Percentiles rank a stretch among this genome's conserved stretches.
Conservation (phyloP, 495 filamentous ascomycete genomes). For the Tuber microsphaerosporum region DNA sequence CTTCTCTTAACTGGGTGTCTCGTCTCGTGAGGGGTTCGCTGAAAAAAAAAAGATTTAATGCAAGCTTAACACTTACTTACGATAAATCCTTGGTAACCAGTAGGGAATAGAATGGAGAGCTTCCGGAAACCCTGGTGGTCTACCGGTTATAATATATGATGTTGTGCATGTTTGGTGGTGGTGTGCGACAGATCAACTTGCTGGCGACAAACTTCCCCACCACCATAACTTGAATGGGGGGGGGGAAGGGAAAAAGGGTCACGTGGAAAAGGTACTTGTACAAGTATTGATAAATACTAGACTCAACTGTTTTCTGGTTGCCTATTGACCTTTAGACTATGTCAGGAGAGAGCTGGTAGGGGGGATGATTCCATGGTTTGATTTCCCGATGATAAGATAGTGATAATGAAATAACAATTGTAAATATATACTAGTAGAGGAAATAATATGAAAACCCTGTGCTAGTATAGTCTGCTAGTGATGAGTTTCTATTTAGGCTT, state of each 20-base stretch:
- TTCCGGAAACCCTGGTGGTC: background rate
- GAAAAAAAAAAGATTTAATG: background rate
- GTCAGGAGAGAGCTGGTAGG: conserved; percentile 2
- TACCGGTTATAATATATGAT: too few species aligned
- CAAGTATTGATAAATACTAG: too few species aligned
- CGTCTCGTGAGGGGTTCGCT: background rate
- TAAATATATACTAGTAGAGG: too few species aligned
- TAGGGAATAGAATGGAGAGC: background rate
- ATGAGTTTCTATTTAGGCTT: too few species aligned
- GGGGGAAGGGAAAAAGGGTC: too few species aligned
- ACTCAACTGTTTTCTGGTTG: too few species aligned
- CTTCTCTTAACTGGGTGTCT: background rate
- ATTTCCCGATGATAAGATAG: background rate
- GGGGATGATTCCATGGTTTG: background rate
- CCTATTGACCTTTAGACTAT: conserved; percentile 3
- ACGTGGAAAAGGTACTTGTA: too few species aligned
- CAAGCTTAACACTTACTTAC: background rate
- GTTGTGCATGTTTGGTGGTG: background rate
- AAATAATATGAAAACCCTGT: too few species aligned
- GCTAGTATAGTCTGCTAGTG: too few species aligned
- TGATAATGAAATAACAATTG: too few species aligned
- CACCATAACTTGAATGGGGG: too few species aligned
- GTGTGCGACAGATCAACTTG: background rate
- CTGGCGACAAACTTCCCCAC: too few species aligned
- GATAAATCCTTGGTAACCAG: background rate